Base-by-base conservation (phyloP, 768 basidiomycete species). In the Tylopilus felleus region DNA sequence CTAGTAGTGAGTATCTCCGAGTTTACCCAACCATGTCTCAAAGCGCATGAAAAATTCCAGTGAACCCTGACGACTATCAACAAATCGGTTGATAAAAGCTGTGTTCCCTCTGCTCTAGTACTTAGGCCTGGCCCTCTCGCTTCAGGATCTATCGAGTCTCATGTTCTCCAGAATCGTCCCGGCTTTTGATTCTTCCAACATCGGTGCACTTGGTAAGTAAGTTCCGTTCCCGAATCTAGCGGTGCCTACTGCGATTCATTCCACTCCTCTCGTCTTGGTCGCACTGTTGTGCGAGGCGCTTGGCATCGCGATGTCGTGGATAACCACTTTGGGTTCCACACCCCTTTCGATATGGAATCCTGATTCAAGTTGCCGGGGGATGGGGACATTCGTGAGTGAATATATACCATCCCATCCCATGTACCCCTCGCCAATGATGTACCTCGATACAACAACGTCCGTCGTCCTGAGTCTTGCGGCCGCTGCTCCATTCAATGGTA, bases 321-420 rank as follows among this genome's bases (percentile, higher is more conserved):
- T 79, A n/a, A 69, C 82, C 49, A 80, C 88, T 86, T 61, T 90
- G 87, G 82, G 86, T 90, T 3, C 89, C 89, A 1, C 84, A 88
- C 62, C 77, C 85, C 25, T 90, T 90, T 63, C 74, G 88, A 44
- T 81, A 83, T 60, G 90, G 88, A 0, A 75, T 90, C 22, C 61
- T 90, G 0, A n/a, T n/a, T n/a, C n/a, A n/a, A n/a, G 80, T 81
- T 3, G 86, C 87, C 0, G 88, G 86, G 36, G 81, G 78, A 4
- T 90, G 82, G 81, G 78, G 75, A n/a, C n/a, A 33, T 33, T 33
- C 31, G 31, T 33, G 31, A 33, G 31, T 33, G 9, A 10, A 33
- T 33, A 13, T 29, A 29, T 6, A n/a, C n/a, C n/a, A n/a, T n/a
- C n/a, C 29, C 29, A 10, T 29, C 29, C 10, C 29, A 10, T 29